Conservation (phyloP, 441 rosid genomes). For the Pelargonium cotyledonis region DNA sequence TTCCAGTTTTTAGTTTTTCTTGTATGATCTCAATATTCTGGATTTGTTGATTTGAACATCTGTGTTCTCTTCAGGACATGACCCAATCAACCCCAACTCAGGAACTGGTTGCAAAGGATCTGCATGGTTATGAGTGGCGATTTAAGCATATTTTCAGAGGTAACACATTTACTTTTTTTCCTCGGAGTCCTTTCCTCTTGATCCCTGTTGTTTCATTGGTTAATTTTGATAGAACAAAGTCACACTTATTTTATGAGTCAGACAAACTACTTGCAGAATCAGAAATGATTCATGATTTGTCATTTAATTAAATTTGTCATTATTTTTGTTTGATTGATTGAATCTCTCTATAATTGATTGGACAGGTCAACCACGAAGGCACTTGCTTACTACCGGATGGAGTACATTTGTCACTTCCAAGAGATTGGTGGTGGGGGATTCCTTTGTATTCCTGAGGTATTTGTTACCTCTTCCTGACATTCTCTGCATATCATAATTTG, state of each 20-base stretch:
- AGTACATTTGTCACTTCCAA: conserved; percentile 89
- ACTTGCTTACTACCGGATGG: conserved; percentile 97
- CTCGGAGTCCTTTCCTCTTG: neutral
- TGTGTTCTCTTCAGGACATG: conserved; percentile 60
- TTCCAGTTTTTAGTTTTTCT: neutral
- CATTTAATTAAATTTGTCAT: neutral
- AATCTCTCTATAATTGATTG: neutral
- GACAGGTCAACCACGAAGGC: conserved; percentile 88
- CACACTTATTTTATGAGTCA: neutral
- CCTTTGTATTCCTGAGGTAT: conserved; percentile 91
- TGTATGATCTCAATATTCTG: neutral
- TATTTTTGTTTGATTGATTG: neutral
- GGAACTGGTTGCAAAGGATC: conserved; percentile 75
- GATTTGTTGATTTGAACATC: conserved; percentile 8
- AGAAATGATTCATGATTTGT: neutral
- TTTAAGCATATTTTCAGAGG: conserved; percentile 97
- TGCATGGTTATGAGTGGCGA: conserved; percentile 82
- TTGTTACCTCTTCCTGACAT: neutral
- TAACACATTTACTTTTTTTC: conserved; percentile 17
- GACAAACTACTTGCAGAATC: neutral
- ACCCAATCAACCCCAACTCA: conserved; percentile 77
- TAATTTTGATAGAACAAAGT: neutral
- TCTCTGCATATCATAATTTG: too few species aligned
- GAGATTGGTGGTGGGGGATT: conserved; percentile 85
- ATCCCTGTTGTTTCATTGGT: neutral